Percentiles rank a stretch among this genome's conserved stretches.
phyloP scores from a whole-genome alignment of 768 basidiomycete genomes.

The Leccinum subgranulosum region DNA sequence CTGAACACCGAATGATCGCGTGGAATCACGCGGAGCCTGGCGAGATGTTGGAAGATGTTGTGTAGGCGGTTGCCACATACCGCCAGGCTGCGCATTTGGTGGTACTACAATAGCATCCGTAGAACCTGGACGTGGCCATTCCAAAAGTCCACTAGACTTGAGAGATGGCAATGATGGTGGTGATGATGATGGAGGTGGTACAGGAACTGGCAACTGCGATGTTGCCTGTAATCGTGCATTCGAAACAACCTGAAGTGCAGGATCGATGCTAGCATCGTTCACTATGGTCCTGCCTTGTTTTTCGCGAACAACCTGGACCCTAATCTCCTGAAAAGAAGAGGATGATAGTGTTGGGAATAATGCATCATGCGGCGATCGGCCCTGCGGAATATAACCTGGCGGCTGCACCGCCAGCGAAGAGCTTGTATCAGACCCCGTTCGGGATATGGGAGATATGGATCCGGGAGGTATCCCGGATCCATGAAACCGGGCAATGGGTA shows the following conservation, averaged over 20 bases:
- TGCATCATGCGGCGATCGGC: slow-evolving; percentile 36
- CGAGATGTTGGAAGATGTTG: slow-evolving; percentile 23
- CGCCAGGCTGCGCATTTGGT: slow-evolving; percentile 7
- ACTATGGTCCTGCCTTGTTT: slow-evolving; percentile 25
- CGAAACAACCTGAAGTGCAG: slow-evolving; percentile 26
- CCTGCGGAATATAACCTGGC: slow-evolving; percentile 30
- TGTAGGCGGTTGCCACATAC: slow-evolving; percentile 22
- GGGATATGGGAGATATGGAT: slow-evolving; percentile 22
- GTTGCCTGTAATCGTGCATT: slow-evolving; percentile 19
- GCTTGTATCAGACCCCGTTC: slow-evolving; percentile 18
- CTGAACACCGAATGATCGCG: slow-evolving; percentile 15
- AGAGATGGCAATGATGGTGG: slow-evolving; percentile 62
- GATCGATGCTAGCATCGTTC: slow-evolving; percentile 31
- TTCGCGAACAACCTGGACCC: slow-evolving; percentile 20
- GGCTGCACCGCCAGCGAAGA: slow-evolving; percentile 19
- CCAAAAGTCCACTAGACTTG: slow-evolving; percentile 70
- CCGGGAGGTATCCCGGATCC: slow-evolving; percentile 8
- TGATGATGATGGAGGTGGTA: slow-evolving; percentile 31
- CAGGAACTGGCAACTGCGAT: slow-evolving; percentile 8
- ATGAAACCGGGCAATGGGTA: slow-evolving; percentile 7
- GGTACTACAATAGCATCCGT: slow-evolving; percentile 20
- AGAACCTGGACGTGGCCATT: slow-evolving; percentile 47
- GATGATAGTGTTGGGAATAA: slow-evolving; percentile 26
- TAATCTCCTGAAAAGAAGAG: slow-evolving; percentile 15
- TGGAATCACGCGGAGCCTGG: slow-evolving; percentile 18